Conservation (phyloP, 2,329 filamentous ascomycete species). For the Colletotrichum sp. region DNA sequence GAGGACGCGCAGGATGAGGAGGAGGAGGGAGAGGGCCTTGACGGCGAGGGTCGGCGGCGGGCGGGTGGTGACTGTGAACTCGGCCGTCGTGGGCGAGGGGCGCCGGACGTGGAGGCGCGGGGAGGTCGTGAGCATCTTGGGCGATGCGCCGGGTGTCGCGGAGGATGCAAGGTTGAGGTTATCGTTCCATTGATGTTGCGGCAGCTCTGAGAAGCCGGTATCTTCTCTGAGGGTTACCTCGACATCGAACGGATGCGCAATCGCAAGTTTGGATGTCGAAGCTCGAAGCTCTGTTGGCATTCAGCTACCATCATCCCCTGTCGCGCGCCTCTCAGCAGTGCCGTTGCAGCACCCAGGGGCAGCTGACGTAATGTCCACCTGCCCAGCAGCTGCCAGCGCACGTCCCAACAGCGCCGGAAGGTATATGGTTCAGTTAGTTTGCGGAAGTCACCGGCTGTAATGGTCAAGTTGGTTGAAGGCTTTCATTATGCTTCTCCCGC, state of each 20-base stretch:
- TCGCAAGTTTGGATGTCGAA: neutral
- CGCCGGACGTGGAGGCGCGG: slow-evolving; percentile 67
- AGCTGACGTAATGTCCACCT: neutral
- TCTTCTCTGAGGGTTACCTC: no score
- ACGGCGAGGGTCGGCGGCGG: slow-evolving; percentile 56
- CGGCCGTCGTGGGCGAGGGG: slow-evolving; percentile 87
- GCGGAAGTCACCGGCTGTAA: slow-evolving; percentile 54
- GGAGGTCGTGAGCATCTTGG: slow-evolving; percentile 64
- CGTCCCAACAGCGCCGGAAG: neutral
- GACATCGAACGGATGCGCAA: neutral
- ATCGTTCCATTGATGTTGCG: neutral
- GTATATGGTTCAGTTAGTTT: neutral
- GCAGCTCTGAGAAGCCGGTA: neutral
- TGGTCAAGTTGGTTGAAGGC: slow-evolving; percentile 65
- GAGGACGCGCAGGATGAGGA: slow-evolving; percentile 47
- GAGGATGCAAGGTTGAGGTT: neutral
- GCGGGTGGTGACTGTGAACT: slow-evolving; percentile 88
- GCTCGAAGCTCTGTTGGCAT: neutral
- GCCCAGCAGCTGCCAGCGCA: neutral
- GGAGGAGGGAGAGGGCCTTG: slow-evolving; percentile 47
- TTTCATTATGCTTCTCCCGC: slow-evolving; percentile 54
- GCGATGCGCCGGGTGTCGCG: neutral
- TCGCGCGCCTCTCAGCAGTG: neutral
- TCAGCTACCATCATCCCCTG: neutral
- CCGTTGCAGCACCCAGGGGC: neutral